These are phyloP conservation scores for Cyberlindnera maritima DNA, from an alignment of 805 yeast genomes.

Conservation along the genomic window DNA sequence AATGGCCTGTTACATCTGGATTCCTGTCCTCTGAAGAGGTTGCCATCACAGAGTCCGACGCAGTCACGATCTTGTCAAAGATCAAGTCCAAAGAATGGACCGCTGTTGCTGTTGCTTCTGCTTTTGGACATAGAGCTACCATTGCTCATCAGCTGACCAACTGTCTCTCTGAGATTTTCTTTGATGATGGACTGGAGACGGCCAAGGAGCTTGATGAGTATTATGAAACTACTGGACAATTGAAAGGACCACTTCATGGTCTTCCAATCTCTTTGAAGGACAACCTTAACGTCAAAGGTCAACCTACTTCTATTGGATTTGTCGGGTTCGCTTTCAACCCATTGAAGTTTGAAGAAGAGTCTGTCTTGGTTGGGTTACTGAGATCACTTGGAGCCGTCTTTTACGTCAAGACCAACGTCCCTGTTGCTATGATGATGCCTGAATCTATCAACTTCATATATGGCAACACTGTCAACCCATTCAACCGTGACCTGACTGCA, in stretches of 20 bases:
- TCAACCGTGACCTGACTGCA: slow-evolving; percentile 39
- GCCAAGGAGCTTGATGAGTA: slow-evolving; percentile 56
- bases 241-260: slow-evolving; percentile 67
- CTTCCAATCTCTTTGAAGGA: slow-evolving; percentile 62
- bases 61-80: slow-evolving; percentile 21
- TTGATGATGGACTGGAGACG: slow-evolving; percentile 53
- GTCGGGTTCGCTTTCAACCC: slow-evolving; percentile 41
- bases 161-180: slow-evolving; percentile 37
- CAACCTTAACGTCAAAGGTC: slow-evolving; percentile 39
- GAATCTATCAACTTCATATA: slow-evolving; percentile 44
- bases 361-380: slow-evolving; percentile 40
- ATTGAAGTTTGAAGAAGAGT: slow-evolving; percentile 32
- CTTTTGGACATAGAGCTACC: slow-evolving; percentile 58
- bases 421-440: slow-evolving; percentile 48
- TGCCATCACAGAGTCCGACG: slow-evolving; percentile 29
- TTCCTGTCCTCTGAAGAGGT: slow-evolving; percentile 33
- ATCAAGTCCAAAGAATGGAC: slow-evolving; percentile 35
- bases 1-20: slow-evolving; percentile 36
- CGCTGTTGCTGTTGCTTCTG: slow-evolving; percentile 46
- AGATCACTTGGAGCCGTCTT: slow-evolving; percentile 50
- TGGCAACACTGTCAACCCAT: slow-evolving; percentile 47
- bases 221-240: slow-evolving; percentile 43
- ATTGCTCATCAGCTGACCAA: slow-evolving; percentile 53
- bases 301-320: slow-evolving; percentile 48
- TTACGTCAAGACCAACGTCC: slow-evolving; percentile 52